Percentiles rank a stretch among this genome's conserved stretches.
Conservation (phyloP, 441 rosid species). For the Populus hybrid region DNA sequence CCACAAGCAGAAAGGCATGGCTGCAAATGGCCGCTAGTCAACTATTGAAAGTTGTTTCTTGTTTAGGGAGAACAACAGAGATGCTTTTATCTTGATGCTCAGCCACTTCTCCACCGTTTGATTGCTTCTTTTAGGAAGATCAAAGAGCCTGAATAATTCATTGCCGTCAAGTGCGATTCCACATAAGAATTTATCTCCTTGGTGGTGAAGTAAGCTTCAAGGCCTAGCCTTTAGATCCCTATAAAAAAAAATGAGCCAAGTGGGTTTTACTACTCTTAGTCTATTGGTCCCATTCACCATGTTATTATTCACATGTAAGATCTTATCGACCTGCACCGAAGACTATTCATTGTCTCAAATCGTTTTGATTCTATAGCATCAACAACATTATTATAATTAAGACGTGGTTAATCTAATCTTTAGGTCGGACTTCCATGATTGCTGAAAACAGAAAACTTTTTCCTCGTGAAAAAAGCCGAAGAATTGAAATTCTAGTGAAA, state of each 20-base stretch:
- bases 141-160: not conserved
- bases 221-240: not conserved
- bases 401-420: too few relatives aligned
- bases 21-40: not conserved
- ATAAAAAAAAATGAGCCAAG: slow-evolving; percentile 2
- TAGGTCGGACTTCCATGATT: too few relatives aligned
- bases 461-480: too few relatives aligned
- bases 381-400: too few relatives aligned
- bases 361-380: too few relatives aligned
- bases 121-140: slow-evolving; percentile 10
- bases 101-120: slow-evolving; percentile 12
- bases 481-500: too few relatives aligned
- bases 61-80: slow-evolving; percentile 11
- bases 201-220: slow-evolving; percentile 10
- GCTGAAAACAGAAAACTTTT: too few relatives aligned
- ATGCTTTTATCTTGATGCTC: not conserved
- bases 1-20: not conserved
- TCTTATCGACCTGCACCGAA: too few relatives aligned
- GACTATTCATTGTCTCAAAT: too few relatives aligned
- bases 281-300: not conserved
- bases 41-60: slow-evolving; percentile 6
- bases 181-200: slow-evolving; percentile 13
- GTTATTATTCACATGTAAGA: not conserved
- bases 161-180: slow-evolving; percentile 28
- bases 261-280: slow-evolving; percentile 14